These are phyloP conservation scores for Trametes meyenii DNA, from an alignment of 768 basidiomycete genomes.

Conservation along the genomic window DNA sequence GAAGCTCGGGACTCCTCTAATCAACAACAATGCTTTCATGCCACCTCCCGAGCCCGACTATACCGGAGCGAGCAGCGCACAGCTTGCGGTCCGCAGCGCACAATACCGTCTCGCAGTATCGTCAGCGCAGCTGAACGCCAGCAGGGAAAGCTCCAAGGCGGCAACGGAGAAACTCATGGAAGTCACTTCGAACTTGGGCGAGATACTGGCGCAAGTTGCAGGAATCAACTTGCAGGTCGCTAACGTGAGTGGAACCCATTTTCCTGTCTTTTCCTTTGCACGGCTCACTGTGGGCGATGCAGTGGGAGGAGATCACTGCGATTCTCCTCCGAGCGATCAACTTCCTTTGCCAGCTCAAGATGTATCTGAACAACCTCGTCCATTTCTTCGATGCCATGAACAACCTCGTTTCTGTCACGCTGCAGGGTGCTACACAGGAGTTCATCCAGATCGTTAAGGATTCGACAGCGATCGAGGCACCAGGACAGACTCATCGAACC, in stretches of 20 bases:
- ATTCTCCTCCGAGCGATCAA: constrained; percentile 1
- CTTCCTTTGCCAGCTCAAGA: constrained; percentile 6
- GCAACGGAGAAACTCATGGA: constrained; percentile 5
- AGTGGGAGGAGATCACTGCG: constrained; percentile 6
- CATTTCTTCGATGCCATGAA: constrained; percentile 6
- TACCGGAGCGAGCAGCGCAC: neutral
- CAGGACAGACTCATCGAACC: too few relatives aligned
- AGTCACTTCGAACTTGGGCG: neutral
- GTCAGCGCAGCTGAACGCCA: constrained; percentile 2
- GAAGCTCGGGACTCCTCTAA: neutral
- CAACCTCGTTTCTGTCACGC: neutral
- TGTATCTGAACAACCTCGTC: constrained; percentile 7
- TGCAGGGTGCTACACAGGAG: neutral
- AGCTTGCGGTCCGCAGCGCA: neutral
- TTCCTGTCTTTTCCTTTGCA: too few relatives aligned
- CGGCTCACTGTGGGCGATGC: too few relatives aligned
- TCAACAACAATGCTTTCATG: constrained; percentile 1
- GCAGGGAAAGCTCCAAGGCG: constrained; percentile 1
- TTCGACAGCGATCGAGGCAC: neutral
- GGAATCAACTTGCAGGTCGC: neutral
- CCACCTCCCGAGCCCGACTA: neutral
- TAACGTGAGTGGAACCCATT: neutral
- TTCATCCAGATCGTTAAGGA: constrained; percentile 6
- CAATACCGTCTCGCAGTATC: neutral
- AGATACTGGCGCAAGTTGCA: neutral